Percentiles rank a stretch among this genome's conserved stretches.
Evolutionary conservation across 129 eudicot genomes (phyloP).

Genomic region (sunflower (Helianthus annuus)): HanXRQr2.0-SUNRISE NC_035448.2:32028757-32029256

Average conservation of each 20-base stretch:
- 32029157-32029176: neutral
- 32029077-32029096: constrained; percentile 26
- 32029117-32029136: constrained; percentile 15
- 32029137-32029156: neutral
- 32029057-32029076: constrained; percentile 17
- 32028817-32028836: too few relatives aligned
- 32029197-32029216: neutral
- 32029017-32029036: constrained; percentile 9
- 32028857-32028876: neutral
- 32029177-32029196: neutral
- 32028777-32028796: too few relatives aligned
- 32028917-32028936: neutral
- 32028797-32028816: too few relatives aligned
- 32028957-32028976: neutral
- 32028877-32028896: neutral
- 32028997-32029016: constrained; percentile 16
- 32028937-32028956: neutral
- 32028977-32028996: constrained; percentile 6
- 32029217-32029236: neutral
- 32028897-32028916: neutral
- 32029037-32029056: neutral
- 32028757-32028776: too few relatives aligned
- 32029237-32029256: too few relatives aligned
- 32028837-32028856: neutral
- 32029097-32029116: constrained; percentile 1